phyloP scores from a whole-genome alignment of 495 filamentous ascomycete species.

The Pyrenula aspistea region DNA sequence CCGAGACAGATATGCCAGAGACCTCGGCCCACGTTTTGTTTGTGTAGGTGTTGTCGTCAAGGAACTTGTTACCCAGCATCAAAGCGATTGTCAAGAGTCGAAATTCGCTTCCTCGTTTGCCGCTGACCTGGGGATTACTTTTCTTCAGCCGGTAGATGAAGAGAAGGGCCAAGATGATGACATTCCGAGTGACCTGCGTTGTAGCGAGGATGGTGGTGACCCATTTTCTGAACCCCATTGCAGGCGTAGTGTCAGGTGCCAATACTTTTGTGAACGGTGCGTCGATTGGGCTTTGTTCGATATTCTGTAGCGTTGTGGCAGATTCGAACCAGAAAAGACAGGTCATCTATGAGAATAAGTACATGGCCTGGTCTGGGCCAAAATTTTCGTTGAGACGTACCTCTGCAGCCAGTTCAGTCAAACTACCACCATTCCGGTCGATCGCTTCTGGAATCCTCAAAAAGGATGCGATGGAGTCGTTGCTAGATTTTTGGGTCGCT shows the following conservation, averaged over 20 bases:
- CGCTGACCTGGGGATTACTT: slow-evolving; percentile 73
- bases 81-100: slow-evolving; percentile 89
- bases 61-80: slow-evolving; percentile 98
- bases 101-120: slow-evolving; percentile 89
- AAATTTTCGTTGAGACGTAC: slow-evolving; percentile 26
- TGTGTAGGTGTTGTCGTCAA: slow-evolving; percentile 98
- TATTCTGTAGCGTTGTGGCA: slow-evolving; percentile 56
- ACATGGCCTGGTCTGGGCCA: background rate
- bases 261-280: slow-evolving; percentile 39
- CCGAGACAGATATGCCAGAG: slow-evolving; percentile 82
- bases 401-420: slow-evolving; percentile 75
- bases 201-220: slow-evolving; percentile 81
- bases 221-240: slow-evolving; percentile 82
- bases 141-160: slow-evolving; percentile 92
- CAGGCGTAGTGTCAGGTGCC: slow-evolving; percentile 60
- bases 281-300: slow-evolving; percentile 50
- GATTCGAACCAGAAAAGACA: slow-evolving; percentile 98
- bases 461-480: slow-evolving; percentile 44
- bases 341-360: slow-evolving; percentile 54
- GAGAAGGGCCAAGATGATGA: slow-evolving; percentile 78
- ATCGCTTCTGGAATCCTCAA: slow-evolving; percentile 64
- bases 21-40: slow-evolving; percentile 99
- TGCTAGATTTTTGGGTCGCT: slow-evolving; percentile 16
- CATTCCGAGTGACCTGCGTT: slow-evolving; percentile 94
- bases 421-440: slow-evolving; percentile 55